These are phyloP conservation scores for Cardamine resedifolia DNA, from an alignment of 345 rosid species.

Conservation along the genomic window DNA sequence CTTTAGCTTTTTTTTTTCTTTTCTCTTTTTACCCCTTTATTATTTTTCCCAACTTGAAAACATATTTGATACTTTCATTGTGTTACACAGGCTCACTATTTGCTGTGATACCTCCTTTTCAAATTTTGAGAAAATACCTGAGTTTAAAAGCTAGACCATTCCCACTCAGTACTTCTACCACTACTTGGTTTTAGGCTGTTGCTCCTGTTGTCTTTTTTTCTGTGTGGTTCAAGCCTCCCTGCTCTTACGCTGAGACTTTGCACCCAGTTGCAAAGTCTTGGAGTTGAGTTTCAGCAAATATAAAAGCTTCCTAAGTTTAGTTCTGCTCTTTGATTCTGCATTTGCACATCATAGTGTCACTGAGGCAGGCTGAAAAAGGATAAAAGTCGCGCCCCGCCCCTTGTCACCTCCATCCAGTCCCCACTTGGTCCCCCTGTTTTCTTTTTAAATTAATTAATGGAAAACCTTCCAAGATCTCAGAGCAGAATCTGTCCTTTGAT, in stretches of 20 bases:
- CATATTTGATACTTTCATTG: neutral
- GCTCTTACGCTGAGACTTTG: slow-evolving; percentile 13
- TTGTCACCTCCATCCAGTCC: slow-evolving; percentile 6
- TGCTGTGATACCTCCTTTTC: neutral
- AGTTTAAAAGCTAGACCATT: slow-evolving; percentile 10
- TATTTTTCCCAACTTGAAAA: neutral
- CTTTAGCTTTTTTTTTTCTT: neutral
- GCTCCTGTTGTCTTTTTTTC: neutral
- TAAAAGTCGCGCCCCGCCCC: slow-evolving; percentile 14
- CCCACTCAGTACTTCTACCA: neutral
- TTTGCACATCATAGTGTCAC: slow-evolving; percentile 24
- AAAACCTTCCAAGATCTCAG: slow-evolving; percentile 18
- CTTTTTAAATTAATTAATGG: neutral
- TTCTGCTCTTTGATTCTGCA: slow-evolving; percentile 30
- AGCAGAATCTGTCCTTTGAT: neutral
- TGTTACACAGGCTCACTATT: neutral
- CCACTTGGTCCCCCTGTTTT: neutral
- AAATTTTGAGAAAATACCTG: neutral
- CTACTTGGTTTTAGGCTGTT: slow-evolving; percentile 8
- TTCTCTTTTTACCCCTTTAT: no score
- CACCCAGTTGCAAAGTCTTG: slow-evolving; percentile 36
- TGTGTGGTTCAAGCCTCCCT: neutral
- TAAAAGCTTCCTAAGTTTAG: slow-evolving; percentile 25
- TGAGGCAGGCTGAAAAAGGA: slow-evolving; percentile 35
- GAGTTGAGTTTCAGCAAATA: slow-evolving; percentile 24